These are phyloP conservation scores for Starmerella geochares DNA, from an alignment of 805 yeast species.

Conservation along the genomic window DNA sequence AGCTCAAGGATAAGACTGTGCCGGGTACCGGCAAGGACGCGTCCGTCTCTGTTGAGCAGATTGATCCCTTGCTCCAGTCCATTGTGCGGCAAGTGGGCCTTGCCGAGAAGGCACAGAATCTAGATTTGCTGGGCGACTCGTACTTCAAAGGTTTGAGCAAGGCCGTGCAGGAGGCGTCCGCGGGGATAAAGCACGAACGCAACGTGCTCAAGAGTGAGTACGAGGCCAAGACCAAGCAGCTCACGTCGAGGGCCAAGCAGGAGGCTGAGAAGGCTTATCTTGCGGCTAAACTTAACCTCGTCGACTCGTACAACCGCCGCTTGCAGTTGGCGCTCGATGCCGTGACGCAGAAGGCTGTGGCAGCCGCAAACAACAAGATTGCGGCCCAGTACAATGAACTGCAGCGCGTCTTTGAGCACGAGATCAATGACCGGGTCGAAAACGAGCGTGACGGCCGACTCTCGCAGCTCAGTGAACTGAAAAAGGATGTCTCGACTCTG, in stretches of 20 bases:
- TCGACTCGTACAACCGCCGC: constrained; percentile 48
- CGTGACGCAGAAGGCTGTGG: constrained; percentile 51
- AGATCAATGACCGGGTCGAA: constrained; percentile 52
- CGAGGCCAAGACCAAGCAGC: constrained; percentile 7
- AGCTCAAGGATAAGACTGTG: neutral
- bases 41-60: neutral
- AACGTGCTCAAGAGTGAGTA: constrained; percentile 9
- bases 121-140: constrained; percentile 16
- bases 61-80: constrained; percentile 17
- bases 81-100: constrained; percentile 24
- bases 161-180: constrained; percentile 18
- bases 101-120: constrained; percentile 20
- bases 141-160: constrained; percentile 13
- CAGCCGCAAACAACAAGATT: constrained; percentile 66
- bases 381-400: constrained; percentile 57
- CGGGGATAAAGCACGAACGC: constrained; percentile 13
- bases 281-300: constrained; percentile 46
- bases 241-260: constrained; percentile 11
- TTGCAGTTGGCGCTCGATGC: constrained; percentile 57
- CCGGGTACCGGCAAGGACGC: neutral
- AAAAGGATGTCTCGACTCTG: constrained; percentile 46
- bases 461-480: constrained; percentile 53
- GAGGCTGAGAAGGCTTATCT: constrained; percentile 27
- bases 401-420: constrained; percentile 53
- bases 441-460: constrained; percentile 71